Base-by-base conservation (phyloP, 2,329 filamentous ascomycete species). In the Fusarium verticillioides region DNA sequence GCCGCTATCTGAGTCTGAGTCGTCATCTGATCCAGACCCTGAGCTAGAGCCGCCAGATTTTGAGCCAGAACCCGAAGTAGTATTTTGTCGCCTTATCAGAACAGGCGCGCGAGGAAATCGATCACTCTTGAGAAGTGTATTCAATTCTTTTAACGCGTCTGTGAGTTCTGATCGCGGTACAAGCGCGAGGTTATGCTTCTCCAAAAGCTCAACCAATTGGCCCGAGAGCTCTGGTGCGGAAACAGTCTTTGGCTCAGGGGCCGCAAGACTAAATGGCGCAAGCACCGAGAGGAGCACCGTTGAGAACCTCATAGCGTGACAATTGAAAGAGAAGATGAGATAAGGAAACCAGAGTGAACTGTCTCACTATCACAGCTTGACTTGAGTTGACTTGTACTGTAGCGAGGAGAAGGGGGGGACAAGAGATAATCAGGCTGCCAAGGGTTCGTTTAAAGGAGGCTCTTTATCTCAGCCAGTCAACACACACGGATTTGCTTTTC, bases 151-250 rank as follows among this genome's bases (percentile, higher is more conserved):
- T 21, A 85, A 68, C 3, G 81, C 83, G 46, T 85, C 84, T n/a
- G 84, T 84, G 60, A 85, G 82, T 61, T 85, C 83, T 50, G 82
- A 84, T n/a, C 83, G 80, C 39, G 84, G 84, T 12, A 85, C 84
- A 56, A 85, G 75, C 34, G 82, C 84, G 37, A 85, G 78, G 60
- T 85, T 84, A 74, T 85, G 83, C 74, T 81, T 85, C 47, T 81
- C 81, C 44, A 86, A 75, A 49, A 83, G 74, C 49, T 82, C 82
- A 28, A 83, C 83, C 28, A 85, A 81, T 23, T 84, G 79, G 5
- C 66, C 59, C 10, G 66, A 69, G 18, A 82, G 61, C 57, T 84
- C 83, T 28, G 79, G 78, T 12, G 76, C 66, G 21, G 79, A 79
- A 21, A 71, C 67, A 3, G 77, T 75, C 30, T 63, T 56, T 28